These are phyloP conservation scores for Amylocarpus encephaloides DNA, from an alignment of 2,329 filamentous ascomycete species.

Conservation along the genomic window DNA sequence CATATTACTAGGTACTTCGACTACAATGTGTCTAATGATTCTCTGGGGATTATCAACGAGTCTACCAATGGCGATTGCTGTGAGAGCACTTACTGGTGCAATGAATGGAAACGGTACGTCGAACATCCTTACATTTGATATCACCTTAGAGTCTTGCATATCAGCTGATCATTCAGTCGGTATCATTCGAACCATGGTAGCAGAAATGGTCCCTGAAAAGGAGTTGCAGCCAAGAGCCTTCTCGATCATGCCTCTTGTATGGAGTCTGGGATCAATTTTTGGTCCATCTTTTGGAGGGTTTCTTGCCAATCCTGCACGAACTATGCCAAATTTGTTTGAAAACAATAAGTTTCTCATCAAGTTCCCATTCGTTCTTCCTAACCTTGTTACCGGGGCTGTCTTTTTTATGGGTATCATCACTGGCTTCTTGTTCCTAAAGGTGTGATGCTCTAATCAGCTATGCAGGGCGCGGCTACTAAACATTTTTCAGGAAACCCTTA, in stretches of 20 bases:
- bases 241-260: constrained; percentile 86
- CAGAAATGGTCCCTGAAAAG: constrained; percentile 83
- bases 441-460: constrained; percentile 28
- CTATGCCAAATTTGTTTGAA: constrained; percentile 67
- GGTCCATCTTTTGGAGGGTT: constrained; percentile 84
- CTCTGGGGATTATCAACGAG: constrained; percentile 79
- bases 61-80: constrained; percentile 70
- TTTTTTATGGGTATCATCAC: constrained; percentile 72
- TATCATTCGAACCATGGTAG: constrained; percentile 86
- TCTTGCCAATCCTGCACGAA: constrained; percentile 71
- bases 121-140: not conserved
- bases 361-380: constrained; percentile 81
- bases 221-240: constrained; percentile 85
- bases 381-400: constrained; percentile 67
- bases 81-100: constrained; percentile 72
- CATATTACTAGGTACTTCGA: constrained; percentile 66
- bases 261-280: constrained; percentile 81
- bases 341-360: constrained; percentile 59
- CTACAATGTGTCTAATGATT: constrained; percentile 75
- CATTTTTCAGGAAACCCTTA: constrained; percentile 63
- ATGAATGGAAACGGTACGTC: constrained; percentile 73
- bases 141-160: not conserved
- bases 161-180: constrained; percentile 48
- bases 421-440: constrained; percentile 71
- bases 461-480: constrained; percentile 2